A percentile compares a stretch with the other conserved stretches of the same genome.
These are phyloP conservation scores for Boletus vinaceobasis DNA, from an alignment of 768 basidiomycete species.

Conservation along the genomic window DNA sequence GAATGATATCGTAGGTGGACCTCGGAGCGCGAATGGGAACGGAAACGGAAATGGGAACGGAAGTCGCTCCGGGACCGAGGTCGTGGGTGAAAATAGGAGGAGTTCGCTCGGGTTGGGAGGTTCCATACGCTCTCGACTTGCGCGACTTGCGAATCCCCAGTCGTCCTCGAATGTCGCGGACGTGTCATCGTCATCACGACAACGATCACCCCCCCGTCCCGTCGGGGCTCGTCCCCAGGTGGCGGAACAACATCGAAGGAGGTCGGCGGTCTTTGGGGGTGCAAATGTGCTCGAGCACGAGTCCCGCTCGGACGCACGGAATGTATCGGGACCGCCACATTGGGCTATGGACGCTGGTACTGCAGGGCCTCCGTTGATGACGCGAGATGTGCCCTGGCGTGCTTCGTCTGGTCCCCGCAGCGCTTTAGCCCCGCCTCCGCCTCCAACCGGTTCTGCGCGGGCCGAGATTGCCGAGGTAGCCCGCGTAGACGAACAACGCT, in stretches of 20 bases:
- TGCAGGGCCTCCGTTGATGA: background rate
- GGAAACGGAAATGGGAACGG: slow-evolving; percentile 5
- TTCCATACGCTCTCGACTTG: slow-evolving; percentile 26
- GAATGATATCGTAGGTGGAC: slow-evolving; percentile 1
- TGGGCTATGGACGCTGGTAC: slow-evolving; percentile 9
- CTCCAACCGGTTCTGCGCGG: background rate
- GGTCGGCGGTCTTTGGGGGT: slow-evolving; percentile 4
- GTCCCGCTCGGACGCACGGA: slow-evolving; percentile 5
- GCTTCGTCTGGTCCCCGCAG: slow-evolving; percentile 15
- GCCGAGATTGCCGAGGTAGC: slow-evolving; percentile 1
- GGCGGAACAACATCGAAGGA: slow-evolving; percentile 13
- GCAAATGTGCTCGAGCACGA: slow-evolving; percentile 10
- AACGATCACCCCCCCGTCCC: slow-evolving; percentile 24
- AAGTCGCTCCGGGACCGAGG: slow-evolving; percentile 8
- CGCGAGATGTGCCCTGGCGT: slow-evolving; percentile 25
- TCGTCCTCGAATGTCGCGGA: slow-evolving; percentile 8
- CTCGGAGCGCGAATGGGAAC: slow-evolving; percentile 1
- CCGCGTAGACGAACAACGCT: slow-evolving; percentile 19
- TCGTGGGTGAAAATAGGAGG: slow-evolving; percentile 15
- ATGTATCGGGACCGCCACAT: background rate
- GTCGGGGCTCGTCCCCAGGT: slow-evolving; percentile 24
- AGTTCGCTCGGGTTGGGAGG: slow-evolving; percentile 22
- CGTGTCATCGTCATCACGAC: slow-evolving; percentile 11
- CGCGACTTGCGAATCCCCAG: slow-evolving; percentile 21
- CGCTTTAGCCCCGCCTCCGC: background rate